These are phyloP conservation scores for Amphirosellinia nigrospora DNA, from an alignment of 495 filamentous ascomycete genomes.

Conservation along the genomic window DNA sequence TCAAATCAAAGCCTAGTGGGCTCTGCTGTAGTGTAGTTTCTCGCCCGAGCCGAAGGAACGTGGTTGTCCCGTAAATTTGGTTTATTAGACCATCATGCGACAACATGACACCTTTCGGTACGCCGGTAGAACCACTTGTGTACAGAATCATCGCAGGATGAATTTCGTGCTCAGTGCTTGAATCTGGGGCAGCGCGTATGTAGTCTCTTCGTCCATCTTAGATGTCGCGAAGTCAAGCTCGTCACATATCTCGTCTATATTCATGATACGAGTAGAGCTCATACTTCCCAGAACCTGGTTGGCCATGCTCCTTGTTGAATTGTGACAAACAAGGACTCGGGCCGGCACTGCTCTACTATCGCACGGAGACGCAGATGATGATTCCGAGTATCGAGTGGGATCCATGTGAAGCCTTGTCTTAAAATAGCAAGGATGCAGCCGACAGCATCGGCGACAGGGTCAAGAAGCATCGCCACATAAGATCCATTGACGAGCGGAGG, in stretches of 20 bases:
- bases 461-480: background rate
- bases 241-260: no score
- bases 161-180: no score
- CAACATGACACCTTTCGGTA: slow-evolving; percentile 52
- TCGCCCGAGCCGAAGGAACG: slow-evolving; percentile 9
- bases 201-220: no score
- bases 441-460: background rate
- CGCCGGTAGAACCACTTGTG: slow-evolving; percentile 55
- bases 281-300: background rate
- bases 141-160: slow-evolving; percentile 38
- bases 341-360: no score
- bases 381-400: no score
- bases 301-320: background rate
- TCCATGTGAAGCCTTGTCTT: no score
- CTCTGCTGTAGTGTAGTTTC: slow-evolving; percentile 39
- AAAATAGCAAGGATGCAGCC: no score
- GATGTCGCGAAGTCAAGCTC: no score
- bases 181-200: no score
- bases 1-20: slow-evolving; percentile 38
- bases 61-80: slow-evolving; percentile 24
- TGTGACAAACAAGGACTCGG: no score
- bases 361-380: no score
- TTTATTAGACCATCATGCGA: slow-evolving; percentile 32
- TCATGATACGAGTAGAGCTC: background rate
- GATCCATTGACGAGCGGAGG: no score